A percentile compares a stretch with the other conserved stretches of the same genome.
Conservation (phyloP, 768 basidiomycete genomes). For the Albatrellus ellisii region DNA sequence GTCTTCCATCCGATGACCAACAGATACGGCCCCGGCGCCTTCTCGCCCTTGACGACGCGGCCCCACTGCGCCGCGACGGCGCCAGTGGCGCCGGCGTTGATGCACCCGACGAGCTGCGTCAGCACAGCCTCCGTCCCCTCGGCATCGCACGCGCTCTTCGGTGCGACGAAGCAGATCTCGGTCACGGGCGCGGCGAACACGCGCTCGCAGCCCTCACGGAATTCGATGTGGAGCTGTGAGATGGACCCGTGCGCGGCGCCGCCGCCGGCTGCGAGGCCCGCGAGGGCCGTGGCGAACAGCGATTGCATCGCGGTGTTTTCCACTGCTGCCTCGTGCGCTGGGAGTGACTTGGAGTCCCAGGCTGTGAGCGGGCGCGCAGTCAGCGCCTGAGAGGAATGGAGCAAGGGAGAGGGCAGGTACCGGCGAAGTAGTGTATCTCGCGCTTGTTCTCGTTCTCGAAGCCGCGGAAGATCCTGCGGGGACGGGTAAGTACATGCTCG, state of each 20-base stretch:
- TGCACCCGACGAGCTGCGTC: neutral
- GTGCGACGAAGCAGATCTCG: neutral
- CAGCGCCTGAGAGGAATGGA: neutral
- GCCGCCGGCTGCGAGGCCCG: neutral
- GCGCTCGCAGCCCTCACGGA: neutral
- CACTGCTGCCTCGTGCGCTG: neutral
- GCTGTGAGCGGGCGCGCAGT: neutral
- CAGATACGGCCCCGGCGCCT: neutral
- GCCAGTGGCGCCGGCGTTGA: neutral
- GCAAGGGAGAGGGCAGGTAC: neutral
- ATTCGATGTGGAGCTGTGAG: neutral
- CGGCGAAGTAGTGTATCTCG: neutral
- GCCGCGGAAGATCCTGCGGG: neutral
- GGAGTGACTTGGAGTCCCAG: slow-evolving; percentile 1
- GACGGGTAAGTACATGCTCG: neutral
- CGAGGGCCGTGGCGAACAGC: neutral
- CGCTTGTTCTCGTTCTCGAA: neutral
- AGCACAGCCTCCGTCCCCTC: neutral
- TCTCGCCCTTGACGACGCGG: neutral
- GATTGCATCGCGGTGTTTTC: no score
- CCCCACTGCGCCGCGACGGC: neutral
- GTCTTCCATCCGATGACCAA: neutral
- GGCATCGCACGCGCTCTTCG: neutral
- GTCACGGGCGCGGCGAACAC: neutral
- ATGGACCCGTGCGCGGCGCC: neutral